Evolutionary conservation across 176 grass and related monocot genomes (phyloP).

Genomic region (Cenchrus americanus): DNA sequence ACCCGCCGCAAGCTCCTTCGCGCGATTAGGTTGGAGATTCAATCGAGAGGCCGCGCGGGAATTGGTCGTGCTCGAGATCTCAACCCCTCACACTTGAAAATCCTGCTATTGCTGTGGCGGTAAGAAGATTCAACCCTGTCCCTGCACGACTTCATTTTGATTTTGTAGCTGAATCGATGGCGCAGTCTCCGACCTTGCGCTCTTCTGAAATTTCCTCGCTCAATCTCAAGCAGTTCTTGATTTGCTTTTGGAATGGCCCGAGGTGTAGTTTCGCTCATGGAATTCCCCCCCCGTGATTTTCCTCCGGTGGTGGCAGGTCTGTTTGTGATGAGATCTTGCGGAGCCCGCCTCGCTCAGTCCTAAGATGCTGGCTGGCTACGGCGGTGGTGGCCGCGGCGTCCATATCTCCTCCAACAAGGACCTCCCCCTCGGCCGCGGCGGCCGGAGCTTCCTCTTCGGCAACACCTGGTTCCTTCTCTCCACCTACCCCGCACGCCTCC

Average conservation of each 20-base stretch:
- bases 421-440: conserved; percentile 38
- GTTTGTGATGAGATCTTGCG: conserved; percentile 58
- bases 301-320: conserved; percentile 6
- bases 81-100: not conserved
- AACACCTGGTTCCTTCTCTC: conserved; percentile 82
- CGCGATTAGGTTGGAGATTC: not conserved
- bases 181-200: not conserved
- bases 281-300: not conserved
- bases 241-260: not conserved
- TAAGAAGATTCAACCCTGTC: conserved; percentile 19
- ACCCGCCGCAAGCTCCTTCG: not conserved
- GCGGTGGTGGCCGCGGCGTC: conserved; percentile 24
- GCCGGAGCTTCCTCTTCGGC: conserved; percentile 76
- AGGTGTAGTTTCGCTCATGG: not conserved
- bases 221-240: not conserved
- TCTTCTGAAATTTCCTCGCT: not conserved
- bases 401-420: conserved; percentile 59
- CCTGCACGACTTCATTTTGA: not conserved
- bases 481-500: conserved; percentile 54
- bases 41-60: conserved; percentile 22
- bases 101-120: conserved; percentile 22
- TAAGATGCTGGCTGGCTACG: conserved; percentile 57
- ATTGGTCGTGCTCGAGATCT: conserved; percentile 19
- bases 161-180: conserved; percentile 1
- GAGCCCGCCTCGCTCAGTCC: conserved; percentile 40